Conservation (phyloP, 1,284 basidiomycete genomes). For the Papiliotrema fonsecae region DNA sequence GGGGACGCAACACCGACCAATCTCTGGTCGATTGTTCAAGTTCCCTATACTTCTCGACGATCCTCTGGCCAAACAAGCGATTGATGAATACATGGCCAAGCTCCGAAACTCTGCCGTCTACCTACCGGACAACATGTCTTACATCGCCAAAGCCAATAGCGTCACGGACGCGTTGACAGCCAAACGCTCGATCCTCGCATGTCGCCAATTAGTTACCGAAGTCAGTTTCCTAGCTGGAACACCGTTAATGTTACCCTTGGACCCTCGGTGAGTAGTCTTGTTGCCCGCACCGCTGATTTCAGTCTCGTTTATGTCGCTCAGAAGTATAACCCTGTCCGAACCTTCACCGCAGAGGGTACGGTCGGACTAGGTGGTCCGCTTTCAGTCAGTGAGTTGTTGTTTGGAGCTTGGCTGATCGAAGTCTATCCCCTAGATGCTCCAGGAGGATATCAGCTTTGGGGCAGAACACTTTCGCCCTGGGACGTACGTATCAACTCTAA, state of each 20-base stretch:
- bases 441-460: conserved; percentile 63
- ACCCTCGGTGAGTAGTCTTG: conserved; percentile 50
- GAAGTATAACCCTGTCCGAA: conserved; percentile 49
- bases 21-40: conserved; percentile 55
- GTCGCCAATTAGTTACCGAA: conserved; percentile 27
- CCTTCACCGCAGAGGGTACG: conserved; percentile 51
- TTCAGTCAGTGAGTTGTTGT: conserved; percentile 29
- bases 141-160: conserved; percentile 62
- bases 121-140: conserved; percentile 63
- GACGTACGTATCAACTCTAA: conserved; percentile 42
- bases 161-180: conserved; percentile 47
- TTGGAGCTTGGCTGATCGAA: conserved; percentile 49
- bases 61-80: conserved; percentile 56
- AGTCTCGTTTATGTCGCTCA: conserved; percentile 33
- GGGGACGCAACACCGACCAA: conserved; percentile 47
- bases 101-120: conserved; percentile 60
- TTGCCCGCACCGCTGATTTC: not conserved
- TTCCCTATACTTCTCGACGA: conserved; percentile 64
- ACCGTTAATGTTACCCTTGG: conserved; percentile 46
- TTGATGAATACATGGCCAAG: conserved; percentile 58
- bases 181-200: conserved; percentile 18
- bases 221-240: conserved; percentile 38
- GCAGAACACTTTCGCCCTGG: conserved; percentile 36
- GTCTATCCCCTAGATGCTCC: conserved; percentile 65
- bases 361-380: conserved; percentile 50